Evolutionary conservation across 1,284 basidiomycete genomes (phyloP), one percentile per base, ranked within the genome.

Genomic region (Heterobasidion occidentale): DNA sequence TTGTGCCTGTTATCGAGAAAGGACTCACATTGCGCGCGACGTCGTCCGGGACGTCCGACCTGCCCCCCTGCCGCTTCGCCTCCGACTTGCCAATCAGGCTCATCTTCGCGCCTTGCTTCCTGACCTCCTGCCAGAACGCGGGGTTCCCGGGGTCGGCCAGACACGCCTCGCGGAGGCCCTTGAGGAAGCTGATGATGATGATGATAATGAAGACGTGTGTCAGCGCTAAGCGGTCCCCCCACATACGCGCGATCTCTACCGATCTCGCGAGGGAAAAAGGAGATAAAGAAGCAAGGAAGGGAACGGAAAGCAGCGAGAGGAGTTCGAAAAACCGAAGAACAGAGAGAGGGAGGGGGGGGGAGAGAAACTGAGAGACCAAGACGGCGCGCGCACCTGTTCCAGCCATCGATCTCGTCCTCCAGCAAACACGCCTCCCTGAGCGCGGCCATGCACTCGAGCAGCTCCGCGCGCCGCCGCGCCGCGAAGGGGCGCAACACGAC

Each of bases 401-500:
- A 92, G 20, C 78, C 78, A 53, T 87, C 84, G 46, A 90, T 79
- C 67, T 90, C 87, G 65, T 90, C 86, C 70, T 91, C 86, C 81
- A 88, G 61, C n/a, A 57, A 19, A 49, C 44, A 52, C 2, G 81
- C 81, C 56, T 78, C 74, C 62, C 92, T 77, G 71, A 94, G 70
- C 51, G 71, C 77, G 60, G 71, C 71, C 77, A 94, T 74, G 69
- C 90, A 93, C 49, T 86, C 79, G 35, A 92, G 56, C 70, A 93
- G 77, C 66, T 93, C 88, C 11, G 75, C 73, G 49, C 76, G 76
- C 56, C 90, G 77, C 62, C 83, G 76, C 46, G 70, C 73, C 42
- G 87, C 80, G 68, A 93, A 93, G 27, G 88, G 88, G 34, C 76
- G 75, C 56, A 78, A 68, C 12, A 90, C 77, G 53, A 92, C 80